phyloP scores from a whole-genome alignment of 176 grass and related monocot species.

The Dendrocalamus sinicus region DNA sequence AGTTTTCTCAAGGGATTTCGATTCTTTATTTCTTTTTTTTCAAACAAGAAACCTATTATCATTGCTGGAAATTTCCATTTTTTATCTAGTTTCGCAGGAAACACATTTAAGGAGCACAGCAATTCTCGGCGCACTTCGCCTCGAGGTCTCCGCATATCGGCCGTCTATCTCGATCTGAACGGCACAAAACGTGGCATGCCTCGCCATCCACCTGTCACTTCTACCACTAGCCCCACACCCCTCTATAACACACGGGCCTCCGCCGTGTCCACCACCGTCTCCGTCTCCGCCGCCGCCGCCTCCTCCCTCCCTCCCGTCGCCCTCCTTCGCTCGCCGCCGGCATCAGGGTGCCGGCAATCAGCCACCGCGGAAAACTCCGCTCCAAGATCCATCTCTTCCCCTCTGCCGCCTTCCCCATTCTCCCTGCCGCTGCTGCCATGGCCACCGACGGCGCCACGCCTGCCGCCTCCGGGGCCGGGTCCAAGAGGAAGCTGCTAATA shows the following conservation, averaged over 20 bases:
- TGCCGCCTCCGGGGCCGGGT: constrained; percentile 26
- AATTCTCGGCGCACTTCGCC: background rate
- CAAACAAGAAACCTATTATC: too few species aligned
- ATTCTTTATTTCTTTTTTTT: too few species aligned
- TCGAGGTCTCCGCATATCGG: background rate
- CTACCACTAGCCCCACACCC: background rate
- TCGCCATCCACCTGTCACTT: constrained; percentile 39
- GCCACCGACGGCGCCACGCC: constrained; percentile 44
- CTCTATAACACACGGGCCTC: constrained; percentile 33
- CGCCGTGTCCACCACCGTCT: constrained; percentile 43
- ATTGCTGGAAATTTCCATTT: too few species aligned
- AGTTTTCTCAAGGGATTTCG: too few species aligned
- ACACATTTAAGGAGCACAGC: too few species aligned
- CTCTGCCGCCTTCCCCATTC: background rate
- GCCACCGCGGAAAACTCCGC: background rate
- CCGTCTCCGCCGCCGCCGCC: background rate
- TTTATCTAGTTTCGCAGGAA: too few species aligned
- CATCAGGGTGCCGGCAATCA: background rate
- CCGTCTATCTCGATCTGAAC: constrained; percentile 69
- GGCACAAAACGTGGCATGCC: constrained; percentile 36
- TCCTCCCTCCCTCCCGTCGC: constrained; percentile 28
- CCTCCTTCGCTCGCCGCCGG: constrained; percentile 2
- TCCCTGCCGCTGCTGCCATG: constrained; percentile 42
- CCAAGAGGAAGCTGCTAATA: constrained; percentile 50
- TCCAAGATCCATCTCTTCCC: background rate